Conservation (phyloP, 2,329 filamentous ascomycete genomes). For the Parascedosporium putredinis region DNA sequence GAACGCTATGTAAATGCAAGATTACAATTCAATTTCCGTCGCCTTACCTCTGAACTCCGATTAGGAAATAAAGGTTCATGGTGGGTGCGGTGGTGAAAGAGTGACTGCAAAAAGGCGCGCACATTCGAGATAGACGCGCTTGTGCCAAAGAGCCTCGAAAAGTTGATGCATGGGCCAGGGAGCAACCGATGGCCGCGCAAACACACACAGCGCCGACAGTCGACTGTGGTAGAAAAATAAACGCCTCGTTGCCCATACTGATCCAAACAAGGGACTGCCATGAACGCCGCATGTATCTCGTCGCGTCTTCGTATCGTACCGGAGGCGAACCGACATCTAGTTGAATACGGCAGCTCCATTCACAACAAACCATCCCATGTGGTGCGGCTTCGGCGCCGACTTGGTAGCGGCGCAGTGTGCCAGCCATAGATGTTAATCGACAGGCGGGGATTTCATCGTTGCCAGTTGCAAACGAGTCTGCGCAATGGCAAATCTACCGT, state of each 20-base stretch:
- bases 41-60: slow-evolving; percentile 2
- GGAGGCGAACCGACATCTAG: not conserved
- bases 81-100: not conserved
- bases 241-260: too few relatives aligned
- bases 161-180: too few relatives aligned
- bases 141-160: not conserved
- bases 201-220: too few relatives aligned
- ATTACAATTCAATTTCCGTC: slow-evolving; percentile 4
- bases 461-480: not conserved
- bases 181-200: too few relatives aligned
- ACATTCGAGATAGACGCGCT: too few relatives aligned
- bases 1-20: slow-evolving; percentile 8
- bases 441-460: not conserved
- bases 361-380: not conserved
- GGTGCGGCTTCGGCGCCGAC: not conserved
- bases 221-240: too few relatives aligned
- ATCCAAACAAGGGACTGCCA: not conserved
- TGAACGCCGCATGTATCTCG: not conserved
- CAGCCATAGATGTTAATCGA: too few relatives aligned
- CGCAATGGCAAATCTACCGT: not conserved
- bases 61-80: not conserved
- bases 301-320: not conserved
- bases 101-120: not conserved
- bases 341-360: not conserved
- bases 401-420: too few relatives aligned